Evolutionary conservation across 345 rosid species (phyloP).

Genomic region (Lepidium didymum): DNA sequence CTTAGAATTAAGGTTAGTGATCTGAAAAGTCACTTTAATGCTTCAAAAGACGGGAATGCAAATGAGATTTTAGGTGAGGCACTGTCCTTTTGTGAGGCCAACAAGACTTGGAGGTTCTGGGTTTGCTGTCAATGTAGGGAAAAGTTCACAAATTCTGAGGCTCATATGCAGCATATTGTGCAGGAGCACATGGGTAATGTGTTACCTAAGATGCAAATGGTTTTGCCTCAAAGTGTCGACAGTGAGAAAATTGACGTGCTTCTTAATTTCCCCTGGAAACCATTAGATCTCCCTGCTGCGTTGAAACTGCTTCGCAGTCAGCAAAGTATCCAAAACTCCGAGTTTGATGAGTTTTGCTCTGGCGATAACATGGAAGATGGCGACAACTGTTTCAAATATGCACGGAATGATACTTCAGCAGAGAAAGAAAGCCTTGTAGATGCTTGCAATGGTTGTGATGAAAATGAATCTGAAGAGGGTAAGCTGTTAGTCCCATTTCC

Average conservation of each 20-base stretch:
- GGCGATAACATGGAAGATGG: conserved; percentile 39
- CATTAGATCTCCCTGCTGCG: conserved; percentile 65
- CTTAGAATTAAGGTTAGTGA: conserved; percentile 55
- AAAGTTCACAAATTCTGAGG: conserved; percentile 56
- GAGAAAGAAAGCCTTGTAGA: conserved; percentile 50
- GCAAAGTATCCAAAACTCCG: conserved; percentile 39
- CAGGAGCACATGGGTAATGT: conserved; percentile 75
- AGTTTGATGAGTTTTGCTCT: conserved; percentile 34
- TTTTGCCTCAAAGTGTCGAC: conserved; percentile 69
- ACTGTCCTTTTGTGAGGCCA: conserved; percentile 45
- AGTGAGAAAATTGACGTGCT: conserved; percentile 71
- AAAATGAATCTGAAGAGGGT: conserved; percentile 36
- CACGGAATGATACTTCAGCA: conserved; percentile 64
- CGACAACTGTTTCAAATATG: conserved; percentile 71
- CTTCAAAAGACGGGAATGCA: conserved; percentile 52
- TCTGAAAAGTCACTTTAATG: conserved; percentile 52
- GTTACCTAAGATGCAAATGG: conserved; percentile 59
- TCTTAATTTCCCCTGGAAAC: conserved; percentile 70
- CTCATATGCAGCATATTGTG: conserved; percentile 73
- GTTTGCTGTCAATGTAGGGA: conserved; percentile 58
- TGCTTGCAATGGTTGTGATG: conserved; percentile 34
- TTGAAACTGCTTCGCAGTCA: conserved; percentile 46
- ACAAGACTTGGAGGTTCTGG: conserved; percentile 79
- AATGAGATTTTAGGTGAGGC: conserved; percentile 58
- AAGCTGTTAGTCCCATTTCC: conserved; percentile 29